These are phyloP conservation scores for Daucus carota DNA, from an alignment of 129 eudicot species.

Conservation along the genomic window DNA sequence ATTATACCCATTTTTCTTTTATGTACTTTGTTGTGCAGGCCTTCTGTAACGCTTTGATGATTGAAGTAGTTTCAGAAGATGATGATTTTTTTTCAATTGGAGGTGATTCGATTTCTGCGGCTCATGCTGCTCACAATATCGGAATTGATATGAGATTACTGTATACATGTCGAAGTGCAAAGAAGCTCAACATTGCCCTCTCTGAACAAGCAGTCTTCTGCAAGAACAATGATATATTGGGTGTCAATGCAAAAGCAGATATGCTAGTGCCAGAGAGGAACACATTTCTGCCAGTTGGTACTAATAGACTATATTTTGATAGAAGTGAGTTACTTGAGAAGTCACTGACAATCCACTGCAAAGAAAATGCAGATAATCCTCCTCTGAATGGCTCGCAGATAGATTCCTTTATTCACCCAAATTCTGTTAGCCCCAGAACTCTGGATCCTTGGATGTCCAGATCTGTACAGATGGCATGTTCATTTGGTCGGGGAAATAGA, in stretches of 20 bases:
- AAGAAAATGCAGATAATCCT: conserved; percentile 20
- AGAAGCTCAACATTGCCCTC: conserved; percentile 57
- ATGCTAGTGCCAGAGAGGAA: conserved; percentile 20
- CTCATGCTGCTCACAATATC: conserved; percentile 59
- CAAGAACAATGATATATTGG: conserved; percentile 5
- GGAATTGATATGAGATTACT: conserved; percentile 80
- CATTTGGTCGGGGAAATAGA: conserved; percentile 67
- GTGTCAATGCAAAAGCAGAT: conserved; percentile 18
- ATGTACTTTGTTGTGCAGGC: conserved; percentile 31
- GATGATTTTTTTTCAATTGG: conserved; percentile 78
- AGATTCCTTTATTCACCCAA: conserved; percentile 27
- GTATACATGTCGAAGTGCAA: conserved; percentile 60
- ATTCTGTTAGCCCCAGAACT: conserved; percentile 10
- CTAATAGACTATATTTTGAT: conserved; percentile 9
- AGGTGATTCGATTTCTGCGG: conserved; percentile 85
- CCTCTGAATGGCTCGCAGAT: conserved; percentile 32
- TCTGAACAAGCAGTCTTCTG: conserved; percentile 16
- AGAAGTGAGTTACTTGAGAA: conserved; percentile 22
- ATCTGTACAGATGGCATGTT: conserved; percentile 24
- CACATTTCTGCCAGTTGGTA: conserved; percentile 11
- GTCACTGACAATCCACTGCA: conserved; percentile 11
- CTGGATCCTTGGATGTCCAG: conserved; percentile 26
- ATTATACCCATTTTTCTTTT: neutral
- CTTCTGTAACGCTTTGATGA: conserved; percentile 57
- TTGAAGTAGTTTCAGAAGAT: conserved; percentile 36